These are phyloP conservation scores for Mallotus nudiflorus DNA, from an alignment of 345 rosid species.

Conservation along the genomic window DNA sequence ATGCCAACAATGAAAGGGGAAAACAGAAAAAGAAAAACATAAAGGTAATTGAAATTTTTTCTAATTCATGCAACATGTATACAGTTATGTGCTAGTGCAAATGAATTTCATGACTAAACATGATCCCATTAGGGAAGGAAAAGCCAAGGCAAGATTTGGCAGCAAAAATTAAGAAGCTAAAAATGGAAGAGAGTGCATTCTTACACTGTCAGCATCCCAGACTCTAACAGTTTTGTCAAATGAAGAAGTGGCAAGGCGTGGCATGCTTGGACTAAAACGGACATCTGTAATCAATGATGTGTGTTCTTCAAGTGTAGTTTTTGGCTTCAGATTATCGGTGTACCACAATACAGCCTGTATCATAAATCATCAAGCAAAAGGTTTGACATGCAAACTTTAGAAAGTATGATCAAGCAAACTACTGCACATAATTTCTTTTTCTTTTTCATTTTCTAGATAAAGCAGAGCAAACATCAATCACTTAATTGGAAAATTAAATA, in stretches of 20 bases:
- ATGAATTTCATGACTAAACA: too few species aligned
- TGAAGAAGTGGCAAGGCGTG: slow-evolving; percentile 94
- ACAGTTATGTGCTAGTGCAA: too few species aligned
- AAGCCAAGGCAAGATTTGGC: neutral
- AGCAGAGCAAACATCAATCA: too few species aligned
- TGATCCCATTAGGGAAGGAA: neutral
- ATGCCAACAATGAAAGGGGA: too few species aligned
- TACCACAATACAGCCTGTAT: slow-evolving; percentile 87
- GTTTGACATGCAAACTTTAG: neutral
- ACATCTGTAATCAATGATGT: slow-evolving; percentile 76
- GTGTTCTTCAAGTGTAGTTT: slow-evolving; percentile 85
- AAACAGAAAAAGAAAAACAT: too few species aligned
- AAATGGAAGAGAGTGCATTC: slow-evolving; percentile 24
- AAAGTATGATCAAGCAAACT: slow-evolving; percentile 1
- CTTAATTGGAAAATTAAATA: neutral
- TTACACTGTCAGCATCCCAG: slow-evolving; percentile 97
- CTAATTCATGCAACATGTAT: too few species aligned
- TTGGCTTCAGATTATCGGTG: slow-evolving; percentile 69
- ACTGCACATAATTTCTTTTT: neutral
- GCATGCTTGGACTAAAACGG: slow-evolving; percentile 89
- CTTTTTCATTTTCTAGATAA: too few species aligned
- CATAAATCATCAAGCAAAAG: slow-evolving; percentile 8
- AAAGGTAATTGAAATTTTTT: too few species aligned
- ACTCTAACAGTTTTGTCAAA: slow-evolving; percentile 96
- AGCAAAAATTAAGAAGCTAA: slow-evolving; percentile 7